Evolutionary conservation across 1,284 basidiomycete species (phyloP), one percentile per base, ranked within the genome.

Genomic region (Crucibulum parvulum): DNA sequence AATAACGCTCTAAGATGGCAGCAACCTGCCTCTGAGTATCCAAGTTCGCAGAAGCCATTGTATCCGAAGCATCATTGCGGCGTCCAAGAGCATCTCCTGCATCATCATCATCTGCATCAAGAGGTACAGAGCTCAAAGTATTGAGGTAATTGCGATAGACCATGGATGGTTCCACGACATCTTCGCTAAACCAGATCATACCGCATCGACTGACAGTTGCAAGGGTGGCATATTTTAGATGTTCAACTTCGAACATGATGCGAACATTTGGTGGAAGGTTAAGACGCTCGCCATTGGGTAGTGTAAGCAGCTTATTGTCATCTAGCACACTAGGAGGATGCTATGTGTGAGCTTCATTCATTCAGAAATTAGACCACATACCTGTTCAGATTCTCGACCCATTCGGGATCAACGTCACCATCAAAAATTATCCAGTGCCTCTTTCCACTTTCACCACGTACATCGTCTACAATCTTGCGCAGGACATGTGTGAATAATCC

Each of bases 131-230:
- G 0, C 90, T 85, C 37, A 99, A 83, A 0, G 90, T 90, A 53
- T 88, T 85, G 51, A 99, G 87, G 72, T 98, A 97, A 73, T 98
- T 88, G 51, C 86, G 87, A 77, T 93, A 98, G 37, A 98, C 88
- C 98, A 99, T 99, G 4, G 85, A 80, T 3, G 95, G 90, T 63
- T 94, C 89, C 37, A 99, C 90, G 52, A 97, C 91, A 64, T 98
- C 96, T 62, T 98, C 95, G 73, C 95, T 98, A 81, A 99, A 99
- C 98, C 98, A 99, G 70, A 99, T 97, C 98, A 99, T 99, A 75
- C 98, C 98, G 75, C 98, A 99, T 58, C 98, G 96, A 87, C 95
- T 98, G 81, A 99, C 98, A 13, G 98, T 99, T 7, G 98, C 98
- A 51, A 95, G 88, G 1, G 98, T 99, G 0, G 98, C 98, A 75